These are phyloP conservation scores for Microdochium paspali DNA, from an alignment of 2,329 filamentous ascomycete species.

Conservation along the genomic window DNA sequence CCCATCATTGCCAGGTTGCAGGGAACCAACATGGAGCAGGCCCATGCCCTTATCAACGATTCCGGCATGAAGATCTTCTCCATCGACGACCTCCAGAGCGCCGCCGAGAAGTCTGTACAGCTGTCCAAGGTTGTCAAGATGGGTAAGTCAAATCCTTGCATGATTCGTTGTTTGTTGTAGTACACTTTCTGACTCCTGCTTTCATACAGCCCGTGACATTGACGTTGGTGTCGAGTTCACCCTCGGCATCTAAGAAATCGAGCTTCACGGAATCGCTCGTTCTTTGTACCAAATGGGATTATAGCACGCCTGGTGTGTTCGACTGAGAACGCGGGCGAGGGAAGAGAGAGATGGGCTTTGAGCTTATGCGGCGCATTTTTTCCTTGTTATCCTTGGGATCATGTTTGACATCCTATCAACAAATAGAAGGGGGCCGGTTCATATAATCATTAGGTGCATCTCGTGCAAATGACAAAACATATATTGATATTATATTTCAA, in stretches of 20 bases:
- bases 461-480: background rate
- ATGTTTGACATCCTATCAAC: background rate
- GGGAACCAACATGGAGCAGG: conserved; percentile 95
- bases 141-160: conserved; percentile 47
- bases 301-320: conserved; percentile 8
- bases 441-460: background rate
- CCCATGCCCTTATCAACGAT: conserved; percentile 89
- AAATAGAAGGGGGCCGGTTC: background rate
- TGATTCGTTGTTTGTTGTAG: conserved; percentile 6
- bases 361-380: conserved; percentile 1
- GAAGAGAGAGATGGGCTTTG: background rate
- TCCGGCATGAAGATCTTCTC: conserved; percentile 99
- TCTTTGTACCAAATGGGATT: conserved; percentile 23
- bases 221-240: conserved; percentile 95
- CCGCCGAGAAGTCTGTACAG: conserved; percentile 96
- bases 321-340: background rate
- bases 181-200: conserved; percentile 13
- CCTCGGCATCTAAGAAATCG: conserved; percentile 71
- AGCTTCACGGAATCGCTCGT: conserved; percentile 11
- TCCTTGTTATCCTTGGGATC: background rate
- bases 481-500: background rate
- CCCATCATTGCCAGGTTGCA: conserved; percentile 96
- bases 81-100: conserved; percentile 94
- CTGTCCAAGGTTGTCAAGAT: conserved; percentile 99
- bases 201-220: conserved; percentile 68